Evolutionary conservation across 768 basidiomycete species (phyloP).

Genomic region (Saitozyma podzolica): DNA sequence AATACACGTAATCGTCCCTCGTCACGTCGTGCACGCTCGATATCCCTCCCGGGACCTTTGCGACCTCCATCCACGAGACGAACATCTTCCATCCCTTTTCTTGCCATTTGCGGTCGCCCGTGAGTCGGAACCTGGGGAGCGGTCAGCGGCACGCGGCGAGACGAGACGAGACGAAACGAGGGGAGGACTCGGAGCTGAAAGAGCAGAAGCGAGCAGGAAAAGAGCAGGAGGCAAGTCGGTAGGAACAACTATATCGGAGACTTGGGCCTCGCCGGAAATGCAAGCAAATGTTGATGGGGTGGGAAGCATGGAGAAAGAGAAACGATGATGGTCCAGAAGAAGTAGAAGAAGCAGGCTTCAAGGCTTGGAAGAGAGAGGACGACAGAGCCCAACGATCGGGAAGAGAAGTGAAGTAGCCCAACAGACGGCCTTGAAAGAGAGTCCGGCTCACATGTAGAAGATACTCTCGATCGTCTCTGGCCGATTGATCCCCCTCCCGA

Average conservation of each 20-base stretch:
- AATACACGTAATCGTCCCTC: slow-evolving; percentile 9
- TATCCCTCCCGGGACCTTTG: slow-evolving; percentile 48
- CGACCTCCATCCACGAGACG: slow-evolving; percentile 45
- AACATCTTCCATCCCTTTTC: slow-evolving; percentile 58
- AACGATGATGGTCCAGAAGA: too few relatives aligned
- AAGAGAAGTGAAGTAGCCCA: neutral
- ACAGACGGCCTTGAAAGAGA: too few relatives aligned
- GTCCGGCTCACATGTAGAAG: slow-evolving; percentile 38
- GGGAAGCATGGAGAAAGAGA: too few relatives aligned
- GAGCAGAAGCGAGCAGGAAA: too few relatives aligned
- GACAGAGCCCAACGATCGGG: neutral
- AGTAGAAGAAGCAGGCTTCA: too few relatives aligned
- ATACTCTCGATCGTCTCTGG: slow-evolving; percentile 55
- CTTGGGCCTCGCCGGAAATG: too few relatives aligned
- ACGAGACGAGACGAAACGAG: neutral
- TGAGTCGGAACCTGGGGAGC: slow-evolving; percentile 48
- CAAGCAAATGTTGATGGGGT: too few relatives aligned
- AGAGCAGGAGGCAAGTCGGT: too few relatives aligned
- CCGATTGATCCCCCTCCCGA: slow-evolving; percentile 48
- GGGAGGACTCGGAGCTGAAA: too few relatives aligned
- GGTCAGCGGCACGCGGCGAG: neutral
- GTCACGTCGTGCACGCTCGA: slow-evolving; percentile 51
- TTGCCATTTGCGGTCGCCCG: slow-evolving; percentile 56
- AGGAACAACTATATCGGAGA: too few relatives aligned
- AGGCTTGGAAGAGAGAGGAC: too few relatives aligned